Base-by-base conservation (phyloP, 2,329 filamentous ascomycete species). In the Neobulgaria alba region DNA sequence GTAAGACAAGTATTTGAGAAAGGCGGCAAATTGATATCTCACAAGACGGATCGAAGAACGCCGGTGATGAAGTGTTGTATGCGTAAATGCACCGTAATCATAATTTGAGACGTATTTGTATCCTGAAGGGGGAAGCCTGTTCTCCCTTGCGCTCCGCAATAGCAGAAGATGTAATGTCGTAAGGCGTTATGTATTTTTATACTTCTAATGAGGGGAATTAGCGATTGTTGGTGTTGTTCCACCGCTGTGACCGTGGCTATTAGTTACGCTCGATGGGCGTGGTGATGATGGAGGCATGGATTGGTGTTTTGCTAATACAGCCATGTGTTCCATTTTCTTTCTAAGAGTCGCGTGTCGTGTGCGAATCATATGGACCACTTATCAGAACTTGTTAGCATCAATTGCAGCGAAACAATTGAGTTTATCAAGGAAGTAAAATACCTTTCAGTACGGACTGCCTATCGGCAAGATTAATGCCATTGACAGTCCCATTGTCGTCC, bases 371-470 rank as follows among this genome's bases (percentile, higher is more conserved):
- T 69, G 63, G 43, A 80, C 76, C 68, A 81, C 77, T 79, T 33
- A 3, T 10, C 10, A 14, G n/a, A n/a, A n/a, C n/a, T 16, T 38
- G 52, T 63, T 54, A 64, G 51, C 66, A 35, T 18, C 9, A 41
- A 14, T 16, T 10, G 32, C 10, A n/a, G 10, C 10, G 23, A 32
- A 12, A 21, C 10, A 29, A 36, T 4, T 5, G 8, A 23, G 38
- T 9, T 35, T 3, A 39, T 67, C 10, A 10, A 33, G 21, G 20
- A 44, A 38, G 12, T 33, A 10, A 37, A 35, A 10, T 69, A 88
- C 84, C 77, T 61, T 81, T 85, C 52, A 81, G 68, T 39, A 89
- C 79, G 39, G 79, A 75, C 54, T 82, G 74, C 55, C 84, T 75
- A 60, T 89, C 84, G 50, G 87, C 83, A 43, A 68, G 67, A 61